Base-by-base conservation (phyloP, 306 rosid genomes). In the Dalbergia cultrata region DNA sequence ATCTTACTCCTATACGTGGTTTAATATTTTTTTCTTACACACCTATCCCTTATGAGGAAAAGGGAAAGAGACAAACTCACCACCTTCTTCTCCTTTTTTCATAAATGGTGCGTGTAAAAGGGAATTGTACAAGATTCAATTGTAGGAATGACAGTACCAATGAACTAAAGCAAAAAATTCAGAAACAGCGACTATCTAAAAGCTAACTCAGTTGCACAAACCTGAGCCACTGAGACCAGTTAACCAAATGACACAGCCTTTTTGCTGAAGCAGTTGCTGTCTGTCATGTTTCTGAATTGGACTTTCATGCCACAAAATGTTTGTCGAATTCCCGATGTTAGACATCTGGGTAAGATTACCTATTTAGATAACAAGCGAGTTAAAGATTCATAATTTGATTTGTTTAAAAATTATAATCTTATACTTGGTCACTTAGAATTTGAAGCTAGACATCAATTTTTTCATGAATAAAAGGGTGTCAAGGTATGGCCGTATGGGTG, bases 221-320 rank as follows among this genome's bases (percentile, higher is more conserved):
- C 97, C 98, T 91, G 98, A 95, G 81, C 98, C 98, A 83, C 98
- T 91, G 74, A 95, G 97, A 84, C 98, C 98, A 21, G 98, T 95
- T 77, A 95, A 80, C 98, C 98, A 95, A 81, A 95, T 83, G 81
- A 88, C 97, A 74, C 98, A 95, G 59, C 98, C 98, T 80, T 81
- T 95, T 77, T 95, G 98, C 86, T 89, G 89, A 85, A 91, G 97
- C 67, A 95, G 84, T 50, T 77, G 45, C 72, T 95, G 90, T 87
- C 97, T 89, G 58, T 95, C 95, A 78, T 12, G 82, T 79, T 91
- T 95, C 81, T 83, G 94, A 59, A 95, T 80, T 3, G 94, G 78
- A 72, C 90, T 39, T 60, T 88, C 89, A 80, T 92, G 98, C 98
- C 97, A 95, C 68, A 85, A 79, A 45, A 95, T 86, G 86, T 95